Percentiles rank a stretch among this genome's conserved stretches.
These are phyloP conservation scores for Cyclotella sp. DNA, from an alignment of 108 stramenopile species.

Conservation along the genomic window DNA sequence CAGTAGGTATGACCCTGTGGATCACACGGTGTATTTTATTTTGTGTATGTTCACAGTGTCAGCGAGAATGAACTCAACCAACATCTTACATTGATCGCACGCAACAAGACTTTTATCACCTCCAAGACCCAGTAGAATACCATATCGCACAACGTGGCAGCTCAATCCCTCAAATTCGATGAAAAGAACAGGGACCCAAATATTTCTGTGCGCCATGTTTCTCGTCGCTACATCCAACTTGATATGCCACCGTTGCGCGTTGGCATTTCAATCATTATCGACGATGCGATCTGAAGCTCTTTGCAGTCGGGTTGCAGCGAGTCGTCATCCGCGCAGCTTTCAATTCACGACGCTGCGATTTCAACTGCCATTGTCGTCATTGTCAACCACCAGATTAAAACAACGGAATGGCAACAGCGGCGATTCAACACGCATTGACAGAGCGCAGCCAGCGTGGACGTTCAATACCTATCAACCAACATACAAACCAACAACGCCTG, in stretches of 20 bases:
- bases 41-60: too few relatives aligned
- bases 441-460: slow-evolving; percentile 53
- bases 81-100: too few relatives aligned
- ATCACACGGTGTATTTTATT: too few relatives aligned
- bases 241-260: neutral
- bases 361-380: neutral
- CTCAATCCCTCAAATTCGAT: neutral
- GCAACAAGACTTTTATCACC: too few relatives aligned
- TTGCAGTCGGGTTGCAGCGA: neutral
- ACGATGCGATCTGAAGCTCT: neutral
- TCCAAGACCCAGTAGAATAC: neutral
- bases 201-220: neutral
- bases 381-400: slow-evolving; percentile 13
- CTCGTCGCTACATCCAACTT: neutral
- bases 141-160: neutral
- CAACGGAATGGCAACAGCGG: neutral
- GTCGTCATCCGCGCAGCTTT: neutral
- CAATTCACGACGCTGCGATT: neutral
- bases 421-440: slow-evolving; percentile 5
- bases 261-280: neutral
- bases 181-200: neutral
- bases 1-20: too few relatives aligned
- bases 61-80: too few relatives aligned
- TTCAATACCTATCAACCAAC: slow-evolving; percentile 53
- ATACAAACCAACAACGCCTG: slow-evolving; percentile 3